These are phyloP conservation scores for Parascedosporium putredinis DNA, from an alignment of 2,329 filamentous ascomycete species.

Conservation along the genomic window DNA sequence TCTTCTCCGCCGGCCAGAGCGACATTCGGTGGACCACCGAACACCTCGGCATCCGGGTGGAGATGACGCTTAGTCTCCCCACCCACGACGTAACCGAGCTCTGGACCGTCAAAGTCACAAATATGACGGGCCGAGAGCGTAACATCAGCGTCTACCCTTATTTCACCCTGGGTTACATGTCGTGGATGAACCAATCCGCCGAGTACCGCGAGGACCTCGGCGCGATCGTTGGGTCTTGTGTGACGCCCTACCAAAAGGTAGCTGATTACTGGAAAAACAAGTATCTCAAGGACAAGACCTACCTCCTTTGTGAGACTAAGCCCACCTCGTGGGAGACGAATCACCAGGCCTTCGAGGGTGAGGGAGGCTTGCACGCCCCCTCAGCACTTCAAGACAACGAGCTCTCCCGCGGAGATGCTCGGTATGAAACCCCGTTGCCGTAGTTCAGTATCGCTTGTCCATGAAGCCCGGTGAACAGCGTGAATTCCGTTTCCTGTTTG, in stretches of 20 bases:
- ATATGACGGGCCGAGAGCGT: slow-evolving; percentile 32
- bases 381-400: slow-evolving; percentile 28
- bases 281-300: slow-evolving; percentile 45
- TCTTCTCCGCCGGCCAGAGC: slow-evolving; percentile 44
- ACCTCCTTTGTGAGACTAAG: slow-evolving; percentile 41
- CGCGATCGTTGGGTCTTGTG: slow-evolving; percentile 39
- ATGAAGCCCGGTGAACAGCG: slow-evolving; percentile 28
- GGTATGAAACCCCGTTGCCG: slow-evolving; percentile 44
- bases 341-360: slow-evolving; percentile 43
- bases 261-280: slow-evolving; percentile 48
- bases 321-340: slow-evolving; percentile 42
- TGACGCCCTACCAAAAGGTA: slow-evolving; percentile 47
- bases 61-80: slow-evolving; percentile 40
- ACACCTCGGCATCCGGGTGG: slow-evolving; percentile 36
- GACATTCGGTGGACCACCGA: slow-evolving; percentile 44
- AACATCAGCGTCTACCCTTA: slow-evolving; percentile 44
- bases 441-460: slow-evolving; percentile 38
- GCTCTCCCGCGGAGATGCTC: slow-evolving; percentile 36
- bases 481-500: slow-evolving; percentile 44
- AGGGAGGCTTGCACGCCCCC: slow-evolving; percentile 43
- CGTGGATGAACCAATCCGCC: slow-evolving; percentile 51
- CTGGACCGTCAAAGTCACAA: slow-evolving; percentile 42
- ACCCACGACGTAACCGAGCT: slow-evolving; percentile 45
- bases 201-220: slow-evolving; percentile 37
- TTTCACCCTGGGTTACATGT: slow-evolving; percentile 50